These are phyloP conservation scores for Cucurbitaria berberidis DNA, from an alignment of 2,329 filamentous ascomycete genomes.

Conservation along the genomic window DNA sequence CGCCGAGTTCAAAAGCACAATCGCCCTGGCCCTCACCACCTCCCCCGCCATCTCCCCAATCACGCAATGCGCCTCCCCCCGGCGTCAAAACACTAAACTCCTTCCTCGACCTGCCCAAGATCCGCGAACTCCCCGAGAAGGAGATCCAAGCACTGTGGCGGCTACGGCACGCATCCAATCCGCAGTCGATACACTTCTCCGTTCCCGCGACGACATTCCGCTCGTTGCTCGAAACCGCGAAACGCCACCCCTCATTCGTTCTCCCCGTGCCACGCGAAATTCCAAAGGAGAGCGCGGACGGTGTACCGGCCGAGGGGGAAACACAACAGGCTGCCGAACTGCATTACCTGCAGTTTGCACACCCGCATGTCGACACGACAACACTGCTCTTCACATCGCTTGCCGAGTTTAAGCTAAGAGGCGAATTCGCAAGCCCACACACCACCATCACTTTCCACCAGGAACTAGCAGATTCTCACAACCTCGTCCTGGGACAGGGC, in stretches of 20 bases:
- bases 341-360: slow-evolving; percentile 96
- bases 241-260: slow-evolving; percentile 83
- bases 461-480: slow-evolving; percentile 76
- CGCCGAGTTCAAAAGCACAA: not conserved
- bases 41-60: slow-evolving; percentile 34
- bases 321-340: slow-evolving; percentile 77
- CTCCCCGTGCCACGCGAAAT: slow-evolving; percentile 76
- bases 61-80: slow-evolving; percentile 40
- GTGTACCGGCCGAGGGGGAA: slow-evolving; percentile 16
- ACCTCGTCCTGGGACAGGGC: slow-evolving; percentile 85
- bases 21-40: slow-evolving; percentile 37
- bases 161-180: slow-evolving; percentile 76
- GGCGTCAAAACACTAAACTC: slow-evolving; percentile 70
- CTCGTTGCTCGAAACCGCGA: slow-evolving; percentile 73
- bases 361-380: slow-evolving; percentile 68
- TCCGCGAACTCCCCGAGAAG: slow-evolving; percentile 71
- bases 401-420: slow-evolving; percentile 88
- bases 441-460: slow-evolving; percentile 92
- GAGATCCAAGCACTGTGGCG: slow-evolving; percentile 92
- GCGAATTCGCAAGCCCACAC: slow-evolving; percentile 88
- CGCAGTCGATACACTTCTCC: slow-evolving; percentile 80
- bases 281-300: slow-evolving; percentile 25
- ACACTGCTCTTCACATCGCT: slow-evolving; percentile 89
- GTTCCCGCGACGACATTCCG: slow-evolving; percentile 77
- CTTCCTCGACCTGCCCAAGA: slow-evolving; percentile 82